Evolutionary conservation across 305 asterid species (phyloP).

Genomic region (Coffea humblotiana): DNA sequence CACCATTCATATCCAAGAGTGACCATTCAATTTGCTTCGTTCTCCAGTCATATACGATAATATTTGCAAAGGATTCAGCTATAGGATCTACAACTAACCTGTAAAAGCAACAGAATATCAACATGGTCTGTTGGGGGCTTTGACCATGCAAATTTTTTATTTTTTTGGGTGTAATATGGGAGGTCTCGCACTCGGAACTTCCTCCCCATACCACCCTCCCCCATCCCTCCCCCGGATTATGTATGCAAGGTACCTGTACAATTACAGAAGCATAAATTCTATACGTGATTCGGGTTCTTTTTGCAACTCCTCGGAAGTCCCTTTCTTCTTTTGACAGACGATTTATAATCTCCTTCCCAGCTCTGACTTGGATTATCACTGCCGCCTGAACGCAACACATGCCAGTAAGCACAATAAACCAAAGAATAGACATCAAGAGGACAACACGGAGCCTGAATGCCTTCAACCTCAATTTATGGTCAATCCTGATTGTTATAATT

Average conservation of each 20-base stretch:
- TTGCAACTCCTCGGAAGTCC: constrained; percentile 21
- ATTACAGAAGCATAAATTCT: neutral
- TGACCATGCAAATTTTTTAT: neutral
- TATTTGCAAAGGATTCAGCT: neutral
- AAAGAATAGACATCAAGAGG: neutral
- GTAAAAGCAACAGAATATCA: neutral
- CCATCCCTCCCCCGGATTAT: too few species aligned
- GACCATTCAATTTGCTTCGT: neutral
- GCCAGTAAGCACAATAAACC: neutral
- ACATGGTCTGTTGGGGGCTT: neutral
- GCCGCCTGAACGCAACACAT: constrained; percentile 12
- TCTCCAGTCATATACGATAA: neutral
- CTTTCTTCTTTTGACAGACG: constrained; percentile 7
- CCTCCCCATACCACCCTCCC: too few species aligned
- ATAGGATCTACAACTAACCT: neutral
- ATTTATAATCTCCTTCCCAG: neutral
- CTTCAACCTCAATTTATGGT: neutral
- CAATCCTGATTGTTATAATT: neutral
- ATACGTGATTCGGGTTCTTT: neutral
- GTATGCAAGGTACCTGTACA: constrained; percentile 14
- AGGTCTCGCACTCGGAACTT: too few species aligned
- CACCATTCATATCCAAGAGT: neutral
- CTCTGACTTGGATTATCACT: constrained; percentile 16
- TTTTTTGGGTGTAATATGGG: too few species aligned
- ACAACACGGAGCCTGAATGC: neutral